Base-by-base conservation (phyloP, 164 flowering plant genomes). In the Protea cynaroides region DNA sequence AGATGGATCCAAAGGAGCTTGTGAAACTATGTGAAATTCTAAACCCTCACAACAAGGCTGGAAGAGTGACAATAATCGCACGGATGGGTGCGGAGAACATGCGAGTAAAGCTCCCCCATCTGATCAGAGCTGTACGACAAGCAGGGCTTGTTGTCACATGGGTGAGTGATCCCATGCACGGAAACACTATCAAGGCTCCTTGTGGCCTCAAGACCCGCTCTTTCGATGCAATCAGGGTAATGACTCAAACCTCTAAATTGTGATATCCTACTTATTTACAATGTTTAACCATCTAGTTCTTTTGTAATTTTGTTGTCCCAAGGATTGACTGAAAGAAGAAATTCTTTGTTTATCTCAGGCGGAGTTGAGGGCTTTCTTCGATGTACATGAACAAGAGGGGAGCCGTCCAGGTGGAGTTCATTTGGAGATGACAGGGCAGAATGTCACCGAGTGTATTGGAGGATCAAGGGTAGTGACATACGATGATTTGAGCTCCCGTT, bases 361-460 rank as follows among this genome's bases (percentile, higher is more conserved):
- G 23, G 76, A 76, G 65, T 38, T 76, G 72, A 66, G 76, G 15
- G 79, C 76, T 12, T 76, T 76, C 70, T 76, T 73, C 54, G 79
- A 76, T 54, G 76, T 76, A 24, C 79, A 76, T 64, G 76, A 67
- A 14, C 79, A 73, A 69, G 79, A 76, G 70, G 79, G 79, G 53
- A 76, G 76, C 74, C 43, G 62, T 54, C 77, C 80, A n/a, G 80
- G 80, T 59, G 79, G 76, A 38, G 68, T 76, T 12, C 76, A 76
- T 66, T 62, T 72, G 59, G 79, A 75, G 66, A 75, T 75, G 79
- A 75, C 78, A 8, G 78, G 78, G 38, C 78, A 75, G 65, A 75
- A 75, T 38, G 78, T 74, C 9, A 74, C 74, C 43, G 74, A 74
- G 22, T 74, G 78, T 23, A 25, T 75, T 36, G 78, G 78, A 65